Evolutionary conservation across 805 yeast species (phyloP).

Genomic region (Candida cerambycidarum): DNA sequence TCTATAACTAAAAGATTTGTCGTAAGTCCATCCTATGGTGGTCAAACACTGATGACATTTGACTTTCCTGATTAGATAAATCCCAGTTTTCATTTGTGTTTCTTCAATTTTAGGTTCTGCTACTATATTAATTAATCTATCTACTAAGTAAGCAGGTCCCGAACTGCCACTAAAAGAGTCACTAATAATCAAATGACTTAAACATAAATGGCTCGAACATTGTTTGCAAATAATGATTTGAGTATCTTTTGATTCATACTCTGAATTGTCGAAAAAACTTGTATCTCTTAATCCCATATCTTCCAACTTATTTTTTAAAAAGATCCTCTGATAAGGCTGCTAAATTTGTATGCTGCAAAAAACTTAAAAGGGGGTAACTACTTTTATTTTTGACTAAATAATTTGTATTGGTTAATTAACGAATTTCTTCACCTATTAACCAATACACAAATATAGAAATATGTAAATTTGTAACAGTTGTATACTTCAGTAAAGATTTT

Average conservation of each 20-base stretch:
- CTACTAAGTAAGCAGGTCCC: slow-evolving; percentile 44
- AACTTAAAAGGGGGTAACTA: neutral
- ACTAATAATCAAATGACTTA: slow-evolving; percentile 33
- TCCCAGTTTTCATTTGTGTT: slow-evolving; percentile 41
- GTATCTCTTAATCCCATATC: slow-evolving; percentile 43
- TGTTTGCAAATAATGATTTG: slow-evolving; percentile 42
- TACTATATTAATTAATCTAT: slow-evolving; percentile 34
- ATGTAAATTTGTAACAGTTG: no score
- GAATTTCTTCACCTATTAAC: neutral
- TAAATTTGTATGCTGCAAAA: slow-evolving; percentile 1
- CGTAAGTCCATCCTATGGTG: slow-evolving; percentile 42
- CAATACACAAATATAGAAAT: neutral
- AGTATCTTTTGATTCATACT: slow-evolving; percentile 36
- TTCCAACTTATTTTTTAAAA: neutral
- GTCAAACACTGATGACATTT: slow-evolving; percentile 39
- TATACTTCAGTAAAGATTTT: neutral
- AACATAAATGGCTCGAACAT: slow-evolving; percentile 42
- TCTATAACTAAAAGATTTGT: slow-evolving; percentile 33
- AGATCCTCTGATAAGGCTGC: neutral
- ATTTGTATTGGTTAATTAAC: no score
- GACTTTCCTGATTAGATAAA: slow-evolving; percentile 35
- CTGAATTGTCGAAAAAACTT: slow-evolving; percentile 36
- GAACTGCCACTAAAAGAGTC: slow-evolving; percentile 41
- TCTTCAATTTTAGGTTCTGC: slow-evolving; percentile 28
- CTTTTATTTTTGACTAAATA: neutral